A percentile compares a stretch with the other conserved stretches of the same genome.
Evolutionary conservation across 768 basidiomycete species (phyloP).

Genomic region (Paxillus involutus): DNA sequence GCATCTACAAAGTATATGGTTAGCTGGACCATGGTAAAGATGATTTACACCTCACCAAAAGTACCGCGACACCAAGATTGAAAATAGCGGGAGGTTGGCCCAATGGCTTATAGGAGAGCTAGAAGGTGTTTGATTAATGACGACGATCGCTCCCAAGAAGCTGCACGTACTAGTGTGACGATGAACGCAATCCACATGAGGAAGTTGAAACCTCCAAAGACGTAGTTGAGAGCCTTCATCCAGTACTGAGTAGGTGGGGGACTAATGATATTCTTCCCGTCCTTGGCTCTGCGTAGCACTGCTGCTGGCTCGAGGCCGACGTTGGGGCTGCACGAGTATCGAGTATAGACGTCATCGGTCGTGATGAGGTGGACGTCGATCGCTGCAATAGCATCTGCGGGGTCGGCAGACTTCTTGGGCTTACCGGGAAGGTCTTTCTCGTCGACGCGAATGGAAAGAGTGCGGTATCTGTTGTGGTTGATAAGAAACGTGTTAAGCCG

Average conservation of each 20-base stretch:
- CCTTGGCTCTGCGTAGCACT: constrained; percentile 37
- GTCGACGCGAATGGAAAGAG: constrained; percentile 45
- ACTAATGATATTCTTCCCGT: constrained; percentile 50
- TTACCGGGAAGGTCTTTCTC: constrained; percentile 21
- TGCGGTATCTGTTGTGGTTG: constrained; percentile 35
- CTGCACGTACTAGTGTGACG: constrained; percentile 38
- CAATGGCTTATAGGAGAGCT: constrained; percentile 54
- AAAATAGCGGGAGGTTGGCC: constrained; percentile 42
- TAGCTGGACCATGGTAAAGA: neutral
- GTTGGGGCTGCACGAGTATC: constrained; percentile 42
- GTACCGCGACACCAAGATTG: constrained; percentile 53
- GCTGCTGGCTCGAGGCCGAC: constrained; percentile 49
- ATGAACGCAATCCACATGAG: constrained; percentile 57
- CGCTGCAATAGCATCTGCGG: constrained; percentile 38
- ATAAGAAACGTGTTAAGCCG: neutral
- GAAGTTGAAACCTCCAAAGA: constrained; percentile 60
- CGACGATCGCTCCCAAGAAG: neutral
- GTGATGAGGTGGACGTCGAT: constrained; percentile 51
- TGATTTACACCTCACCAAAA: constrained; percentile 39
- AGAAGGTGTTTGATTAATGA: constrained; percentile 13
- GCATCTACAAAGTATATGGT: constrained; percentile 28
- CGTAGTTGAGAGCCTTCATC: constrained; percentile 50
- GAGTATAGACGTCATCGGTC: constrained; percentile 40
- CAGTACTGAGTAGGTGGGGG: constrained; percentile 47
- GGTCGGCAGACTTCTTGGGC: constrained; percentile 26